Base-by-base conservation (phyloP, 208 protist genomes). In the Plasmodiophora brassicae region DNA sequence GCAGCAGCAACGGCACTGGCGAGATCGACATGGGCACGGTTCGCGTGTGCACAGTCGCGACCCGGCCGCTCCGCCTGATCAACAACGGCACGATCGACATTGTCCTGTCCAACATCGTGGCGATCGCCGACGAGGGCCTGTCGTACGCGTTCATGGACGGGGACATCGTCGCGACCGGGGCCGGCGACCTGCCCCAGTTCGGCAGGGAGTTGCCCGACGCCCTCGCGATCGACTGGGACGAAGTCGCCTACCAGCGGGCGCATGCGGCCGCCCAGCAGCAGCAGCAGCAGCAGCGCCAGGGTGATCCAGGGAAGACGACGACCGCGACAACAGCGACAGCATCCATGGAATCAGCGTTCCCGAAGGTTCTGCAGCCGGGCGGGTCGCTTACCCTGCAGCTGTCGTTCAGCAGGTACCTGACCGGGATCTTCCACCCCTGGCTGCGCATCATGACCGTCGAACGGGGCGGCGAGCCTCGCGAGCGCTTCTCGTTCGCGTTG, bases 51-150 rank as follows among this genome's bases (percentile, higher is more conserved):
- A 78, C n/a, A 5, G 5, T 5, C 32, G 20, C 65, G 5, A 32
- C 14, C 32, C 65, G 65, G 32, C 32, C n/a, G 5, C n/a, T 78
- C 5, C 65, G 65, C n/a, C 65, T 78, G 5, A 78, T 78, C 65
- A 78, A 78, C n/a, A 78, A 78, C 65, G 65, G 65, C 5, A 78
- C 65, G 5, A 78, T 78, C n/a, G 65, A 78, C 14, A 32, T 78
- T 8, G 65, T 36, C 14, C 10, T 78, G 32, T 14, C 14, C 14
- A 32, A 32, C 5, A 78, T 78, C n/a, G 65, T 78, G 65, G 65
- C n/a, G n/a, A 44, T 38, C 5, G 65, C 65, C n/a, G 65, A 78
- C n/a, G 65, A 78, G 5, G 65, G 65, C n/a, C 65, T 78, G 5
- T 5, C n/a, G 14, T 78, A 78, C n/a, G 14, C 20, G n/a, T 5